Evolutionary conservation across 75 land plant genomes (phyloP).

Genomic region (Adiantum capillusveneris): DNA sequence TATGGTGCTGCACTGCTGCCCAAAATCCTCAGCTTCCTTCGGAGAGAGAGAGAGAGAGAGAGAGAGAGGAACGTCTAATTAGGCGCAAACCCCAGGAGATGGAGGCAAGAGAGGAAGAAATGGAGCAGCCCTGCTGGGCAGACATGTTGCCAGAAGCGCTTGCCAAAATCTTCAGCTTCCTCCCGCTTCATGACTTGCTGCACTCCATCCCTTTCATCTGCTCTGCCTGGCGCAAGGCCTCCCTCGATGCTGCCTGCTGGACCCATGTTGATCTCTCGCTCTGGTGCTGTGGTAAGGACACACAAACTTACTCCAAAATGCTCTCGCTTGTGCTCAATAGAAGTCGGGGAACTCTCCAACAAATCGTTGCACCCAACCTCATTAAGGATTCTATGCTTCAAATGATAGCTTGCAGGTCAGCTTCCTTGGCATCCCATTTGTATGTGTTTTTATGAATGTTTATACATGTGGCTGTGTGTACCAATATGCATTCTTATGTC

Average conservation of each 20-base stretch:
- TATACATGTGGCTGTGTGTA: too few relatives aligned
- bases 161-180: conserved; percentile 52
- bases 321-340: conserved; percentile 35
- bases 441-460: too few relatives aligned
- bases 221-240: conserved; percentile 52
- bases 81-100: too few relatives aligned
- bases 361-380: conserved; percentile 39
- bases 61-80: too few relatives aligned
- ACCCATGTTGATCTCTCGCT: conserved; percentile 61
- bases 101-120: too few relatives aligned
- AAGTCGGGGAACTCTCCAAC: conserved; percentile 50
- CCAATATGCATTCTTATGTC: too few relatives aligned
- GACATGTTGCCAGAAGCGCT: conserved; percentile 69
- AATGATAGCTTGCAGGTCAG: conserved; percentile 31
- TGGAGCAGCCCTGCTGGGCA: too few relatives aligned
- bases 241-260: conserved; percentile 62
- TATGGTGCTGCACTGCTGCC: too few relatives aligned
- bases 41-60: too few relatives aligned
- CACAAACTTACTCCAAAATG: conserved; percentile 39
- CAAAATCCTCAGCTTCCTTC: too few relatives aligned
- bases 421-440: too few relatives aligned
- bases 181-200: conserved; percentile 47
- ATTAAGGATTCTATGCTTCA: conserved; percentile 25
- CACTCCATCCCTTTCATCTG: conserved; percentile 64
- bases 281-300: conserved; percentile 38